Conservation (phyloP, 306 rosid genomes). For the Trifolium dubium region DNA sequence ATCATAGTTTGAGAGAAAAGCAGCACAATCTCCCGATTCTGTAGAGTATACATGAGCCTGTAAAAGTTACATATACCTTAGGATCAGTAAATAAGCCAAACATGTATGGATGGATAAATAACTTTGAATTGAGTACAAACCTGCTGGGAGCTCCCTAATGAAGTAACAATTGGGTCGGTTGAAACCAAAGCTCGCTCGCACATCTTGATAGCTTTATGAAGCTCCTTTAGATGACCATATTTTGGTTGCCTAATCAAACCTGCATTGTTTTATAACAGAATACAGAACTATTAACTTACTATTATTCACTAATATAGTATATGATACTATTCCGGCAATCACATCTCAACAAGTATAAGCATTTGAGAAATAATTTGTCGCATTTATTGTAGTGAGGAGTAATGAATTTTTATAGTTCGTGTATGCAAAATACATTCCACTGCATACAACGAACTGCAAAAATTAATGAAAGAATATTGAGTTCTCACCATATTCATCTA, state of each 20-base stretch:
- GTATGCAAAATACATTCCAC: too few relatives aligned
- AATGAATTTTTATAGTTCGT: not conserved
- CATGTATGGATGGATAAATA: not conserved
- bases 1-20: slow-evolving; percentile 89
- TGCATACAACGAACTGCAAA: not conserved
- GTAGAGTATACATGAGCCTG: slow-evolving; percentile 88
- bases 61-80: slow-evolving; percentile 27
- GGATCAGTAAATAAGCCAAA: slow-evolving; percentile 42
- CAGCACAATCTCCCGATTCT: slow-evolving; percentile 88
- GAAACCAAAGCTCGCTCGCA: slow-evolving; percentile 81
- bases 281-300: slow-evolving; percentile 31
- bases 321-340: not conserved
- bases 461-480: slow-evolving; percentile 23
- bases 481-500: slow-evolving; percentile 96
- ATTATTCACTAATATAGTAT: slow-evolving; percentile 10
- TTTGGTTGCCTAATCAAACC: slow-evolving; percentile 96
- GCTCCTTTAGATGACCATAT: slow-evolving; percentile 96
- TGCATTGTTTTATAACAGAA: slow-evolving; percentile 41
- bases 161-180: slow-evolving; percentile 83
- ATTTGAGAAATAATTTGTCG: not conserved
- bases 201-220: slow-evolving; percentile 88
- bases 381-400: slow-evolving; percentile 12
- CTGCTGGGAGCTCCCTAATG: slow-evolving; percentile 90
- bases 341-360: slow-evolving; percentile 31
- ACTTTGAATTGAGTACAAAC: slow-evolving; percentile 44